Base-by-base conservation (phyloP, 345 rosid species). In the Cardamine occulta region DNA sequence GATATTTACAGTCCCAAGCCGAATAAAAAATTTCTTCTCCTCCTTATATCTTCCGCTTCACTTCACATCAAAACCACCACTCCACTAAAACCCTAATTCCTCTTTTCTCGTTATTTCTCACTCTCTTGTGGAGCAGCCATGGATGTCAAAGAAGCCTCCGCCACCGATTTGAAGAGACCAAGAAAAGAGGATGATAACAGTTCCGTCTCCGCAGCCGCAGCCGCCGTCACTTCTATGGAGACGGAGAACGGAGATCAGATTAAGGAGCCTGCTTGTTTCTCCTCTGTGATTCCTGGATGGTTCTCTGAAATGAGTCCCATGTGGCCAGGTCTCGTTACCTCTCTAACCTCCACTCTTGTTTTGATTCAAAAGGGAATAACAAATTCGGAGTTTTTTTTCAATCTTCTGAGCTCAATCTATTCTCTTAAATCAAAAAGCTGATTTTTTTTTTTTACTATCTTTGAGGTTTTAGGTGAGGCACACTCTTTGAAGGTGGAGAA, bases 231-330 rank as follows among this genome's bases (percentile, higher is more conserved):
- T 63, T 76, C 74, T 17, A 82, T 85, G 89, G 81, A 78, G n/a
- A 78, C 74, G 2, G 81, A 66, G 29, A 67, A 40, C 48, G 82
- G 76, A 17, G 78, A 56, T 48, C 52, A 61, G 65, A 53, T 7
- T 0, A 82, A 76, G 75, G 74, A 72, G 67, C 78, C 79, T 44
- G 77, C 79, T 44, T 75, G 74, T 66, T 78, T 89, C 32, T 91
- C 97, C 64, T 68, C 92, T 34, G 89, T 91, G 75, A 91, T 91
- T 48, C 87, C 94, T 64, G 97, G 97, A 14, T 91, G 97, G 97
- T 91, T 91, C 84, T 91, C 94, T 37, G 97, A 91, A 80, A 87
- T 89, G 76, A 91, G 91, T 82, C 86, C 94, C 74, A 86, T 91
- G 94, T 91, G 97, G 97, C 97, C 97, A 76, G 96, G 96, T 90